Conservation (phyloP, 257 asterid genomes). For the Ballota nigra region DNA sequence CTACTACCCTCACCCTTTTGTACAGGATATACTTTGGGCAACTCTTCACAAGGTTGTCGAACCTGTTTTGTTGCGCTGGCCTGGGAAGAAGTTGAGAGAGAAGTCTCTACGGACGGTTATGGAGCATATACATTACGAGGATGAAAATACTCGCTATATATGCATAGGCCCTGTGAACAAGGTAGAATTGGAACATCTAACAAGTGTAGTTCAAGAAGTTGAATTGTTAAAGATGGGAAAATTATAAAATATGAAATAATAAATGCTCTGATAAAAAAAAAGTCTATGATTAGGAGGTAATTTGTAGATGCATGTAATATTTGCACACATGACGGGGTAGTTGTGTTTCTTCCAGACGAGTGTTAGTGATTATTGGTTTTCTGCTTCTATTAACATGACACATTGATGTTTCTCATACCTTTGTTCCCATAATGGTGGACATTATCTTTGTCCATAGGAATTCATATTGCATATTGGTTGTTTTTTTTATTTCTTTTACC, state of each 20-base stretch:
- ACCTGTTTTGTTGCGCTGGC: conserved; percentile 90
- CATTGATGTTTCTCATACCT: background rate
- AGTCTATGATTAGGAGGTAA: background rate
- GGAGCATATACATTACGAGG: conserved; percentile 97
- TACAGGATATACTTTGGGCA: conserved; percentile 91
- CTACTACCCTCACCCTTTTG: conserved; percentile 89
- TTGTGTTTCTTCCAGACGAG: background rate
- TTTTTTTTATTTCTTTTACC: conserved; percentile 17
- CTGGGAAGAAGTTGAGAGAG: conserved; percentile 88
- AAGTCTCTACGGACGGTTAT: conserved; percentile 65
- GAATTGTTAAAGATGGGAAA: background rate
- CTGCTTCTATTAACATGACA: conserved; percentile 10
- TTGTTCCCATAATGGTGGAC: conserved; percentile 4
- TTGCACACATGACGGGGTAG: background rate
- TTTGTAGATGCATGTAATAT: background rate
- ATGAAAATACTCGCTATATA: conserved; percentile 89
- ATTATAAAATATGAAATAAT: conserved; percentile 2
- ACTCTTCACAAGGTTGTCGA: conserved; percentile 79
- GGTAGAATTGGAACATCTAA: conserved; percentile 43
- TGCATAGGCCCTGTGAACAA: conserved; percentile 98
- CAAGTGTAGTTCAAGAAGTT: background rate
- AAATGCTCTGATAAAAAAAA: conserved; percentile 7
- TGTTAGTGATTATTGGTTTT: background rate
- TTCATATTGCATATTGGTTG: conserved; percentile 10
- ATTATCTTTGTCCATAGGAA: background rate